These are phyloP conservation scores for Colletotrichum trifolii DNA, from an alignment of 2,329 filamentous ascomycete genomes.

Conservation along the genomic window DNA sequence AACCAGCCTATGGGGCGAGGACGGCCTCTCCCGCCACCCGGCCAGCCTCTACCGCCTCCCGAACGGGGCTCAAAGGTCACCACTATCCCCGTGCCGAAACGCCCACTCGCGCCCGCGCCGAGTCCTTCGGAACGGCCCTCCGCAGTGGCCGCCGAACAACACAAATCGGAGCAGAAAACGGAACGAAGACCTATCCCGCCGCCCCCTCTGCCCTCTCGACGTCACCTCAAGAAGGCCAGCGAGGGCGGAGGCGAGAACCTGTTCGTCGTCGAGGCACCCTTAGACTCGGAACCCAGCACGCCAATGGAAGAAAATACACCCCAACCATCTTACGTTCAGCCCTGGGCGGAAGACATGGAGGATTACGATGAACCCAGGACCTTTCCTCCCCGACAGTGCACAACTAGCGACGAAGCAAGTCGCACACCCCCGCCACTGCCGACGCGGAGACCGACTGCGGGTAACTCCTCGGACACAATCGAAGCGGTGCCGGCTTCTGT, in stretches of 20 bases:
- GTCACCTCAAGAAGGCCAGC: conserved; percentile 49
- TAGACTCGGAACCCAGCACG: conserved; percentile 69
- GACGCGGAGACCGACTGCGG: conserved; percentile 12
- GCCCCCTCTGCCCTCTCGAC: conserved; percentile 61
- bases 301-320: conserved; percentile 52
- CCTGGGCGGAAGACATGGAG: conserved; percentile 24
- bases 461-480: conserved; percentile 19
- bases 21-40: conserved; percentile 83
- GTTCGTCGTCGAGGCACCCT: conserved; percentile 73
- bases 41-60: conserved; percentile 79
- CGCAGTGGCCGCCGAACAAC: conserved; percentile 1
- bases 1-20: conserved; percentile 83
- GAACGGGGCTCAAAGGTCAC: conserved; percentile 69
- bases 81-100: conserved; percentile 68
- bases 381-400: not conserved
- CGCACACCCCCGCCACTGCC: conserved; percentile 26
- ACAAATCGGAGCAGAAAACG: conserved; percentile 27
- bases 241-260: conserved; percentile 60
- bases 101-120: conserved; percentile 68
- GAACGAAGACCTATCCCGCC: conserved; percentile 49
- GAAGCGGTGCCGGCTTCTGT: conserved; percentile 36
- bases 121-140: conserved; percentile 34
- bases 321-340: conserved; percentile 21
- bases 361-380: conserved; percentile 8
- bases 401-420: conserved; percentile 26